These are phyloP conservation scores for Jimgerdemannia lactiflua DNA, from an alignment of 192 early-diverging fungal species.

Conservation along the genomic window DNA sequence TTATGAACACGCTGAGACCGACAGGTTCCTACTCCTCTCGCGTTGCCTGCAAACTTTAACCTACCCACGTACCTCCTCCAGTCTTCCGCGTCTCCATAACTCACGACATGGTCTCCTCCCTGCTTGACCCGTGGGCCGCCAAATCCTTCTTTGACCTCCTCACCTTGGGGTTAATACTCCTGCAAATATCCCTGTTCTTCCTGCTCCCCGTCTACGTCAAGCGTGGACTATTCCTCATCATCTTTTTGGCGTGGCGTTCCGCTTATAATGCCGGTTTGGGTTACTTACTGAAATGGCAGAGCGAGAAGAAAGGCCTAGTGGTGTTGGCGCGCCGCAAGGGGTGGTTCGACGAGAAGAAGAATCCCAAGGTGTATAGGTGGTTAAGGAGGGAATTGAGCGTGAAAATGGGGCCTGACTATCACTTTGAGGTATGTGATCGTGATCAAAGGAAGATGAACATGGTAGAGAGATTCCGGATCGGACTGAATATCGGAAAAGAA, in stretches of 20 bases:
- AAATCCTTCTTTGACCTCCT: slow-evolving; percentile 76
- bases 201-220: slow-evolving; percentile 49
- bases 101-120: slow-evolving; percentile 69
- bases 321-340: slow-evolving; percentile 65
- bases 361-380: slow-evolving; percentile 51
- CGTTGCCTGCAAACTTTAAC: not conserved
- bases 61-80: slow-evolving; percentile 14
- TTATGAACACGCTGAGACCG: not conserved
- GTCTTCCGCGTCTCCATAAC: slow-evolving; percentile 77
- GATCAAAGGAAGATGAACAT: not conserved
- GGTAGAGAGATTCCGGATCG: not conserved
- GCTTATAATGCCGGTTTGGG: slow-evolving; percentile 90
- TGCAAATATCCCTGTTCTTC: slow-evolving; percentile 67
- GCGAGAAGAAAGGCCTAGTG: slow-evolving; percentile 70
- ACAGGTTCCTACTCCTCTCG: not conserved
- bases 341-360: slow-evolving; percentile 58
- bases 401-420: slow-evolving; percentile 80
- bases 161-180: slow-evolving; percentile 61
- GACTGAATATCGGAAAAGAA: too few relatives aligned
- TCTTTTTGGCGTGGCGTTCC: slow-evolving; percentile 86
- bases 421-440: slow-evolving; percentile 61
- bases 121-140: slow-evolving; percentile 66
- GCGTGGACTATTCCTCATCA: slow-evolving; percentile 60
- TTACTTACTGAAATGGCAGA: slow-evolving; percentile 76
- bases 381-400: slow-evolving; percentile 65